phyloP scores from a whole-genome alignment of 805 yeast genomes.

The Candida koratica region DNA sequence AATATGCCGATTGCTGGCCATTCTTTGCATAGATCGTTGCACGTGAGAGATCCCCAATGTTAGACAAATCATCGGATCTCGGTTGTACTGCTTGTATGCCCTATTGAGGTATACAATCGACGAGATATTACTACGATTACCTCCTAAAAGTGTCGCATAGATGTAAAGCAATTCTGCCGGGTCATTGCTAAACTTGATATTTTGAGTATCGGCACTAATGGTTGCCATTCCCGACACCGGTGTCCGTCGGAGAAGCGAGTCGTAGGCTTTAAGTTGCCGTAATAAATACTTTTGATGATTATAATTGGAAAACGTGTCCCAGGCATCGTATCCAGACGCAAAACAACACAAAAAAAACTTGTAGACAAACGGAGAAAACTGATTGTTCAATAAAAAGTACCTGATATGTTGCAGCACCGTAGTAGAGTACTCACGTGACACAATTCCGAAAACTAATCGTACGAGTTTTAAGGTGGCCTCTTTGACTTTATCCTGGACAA shows the following conservation, averaged over 20 bases:
- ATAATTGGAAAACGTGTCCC: slow-evolving; percentile 64
- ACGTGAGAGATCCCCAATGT: slow-evolving; percentile 75
- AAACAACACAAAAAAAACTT: slow-evolving; percentile 66
- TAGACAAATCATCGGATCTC: slow-evolving; percentile 77
- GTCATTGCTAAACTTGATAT: slow-evolving; percentile 32
- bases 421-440: slow-evolving; percentile 47
- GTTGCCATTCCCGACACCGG: slow-evolving; percentile 77
- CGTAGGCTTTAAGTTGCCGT: slow-evolving; percentile 87
- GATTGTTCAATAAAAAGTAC: slow-evolving; percentile 59
- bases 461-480: slow-evolving; percentile 61
- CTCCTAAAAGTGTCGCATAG: slow-evolving; percentile 75
- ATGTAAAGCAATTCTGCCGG: slow-evolving; percentile 70
- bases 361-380: slow-evolving; percentile 67
- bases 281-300: slow-evolving; percentile 87
- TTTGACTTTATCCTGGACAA: slow-evolving; percentile 59
- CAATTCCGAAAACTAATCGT: slow-evolving; percentile 54
- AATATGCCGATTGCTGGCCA: slow-evolving; percentile 78
- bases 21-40: slow-evolving; percentile 89
- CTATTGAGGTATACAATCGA: slow-evolving; percentile 74
- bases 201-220: slow-evolving; percentile 51
- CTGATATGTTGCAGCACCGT: slow-evolving; percentile 57
- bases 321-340: slow-evolving; percentile 55
- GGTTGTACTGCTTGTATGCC: slow-evolving; percentile 60
- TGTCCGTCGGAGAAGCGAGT: slow-evolving; percentile 52
- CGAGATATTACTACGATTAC: slow-evolving; percentile 79